Evolutionary conservation across 495 filamentous ascomycete species (phyloP).

Genomic region (Penicillium pancosmium): DNA sequence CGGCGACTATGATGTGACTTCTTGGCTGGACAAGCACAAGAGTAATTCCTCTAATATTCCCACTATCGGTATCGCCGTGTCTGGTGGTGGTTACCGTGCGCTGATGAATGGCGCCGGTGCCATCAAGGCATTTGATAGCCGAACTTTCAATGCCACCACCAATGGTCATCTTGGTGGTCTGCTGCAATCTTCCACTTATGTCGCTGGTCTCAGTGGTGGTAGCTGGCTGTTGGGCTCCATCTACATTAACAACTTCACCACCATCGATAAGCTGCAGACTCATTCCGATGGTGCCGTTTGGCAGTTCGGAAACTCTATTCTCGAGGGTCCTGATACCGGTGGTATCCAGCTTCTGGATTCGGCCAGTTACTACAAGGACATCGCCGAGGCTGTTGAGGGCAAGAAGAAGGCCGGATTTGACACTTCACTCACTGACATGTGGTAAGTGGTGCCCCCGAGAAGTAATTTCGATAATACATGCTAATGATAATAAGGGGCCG

Average conservation of each 20-base stretch:
- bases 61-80: conserved; percentile 63
- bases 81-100: conserved; percentile 80
- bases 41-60: conserved; percentile 60
- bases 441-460: conserved; percentile 45
- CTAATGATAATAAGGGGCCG: conserved; percentile 50
- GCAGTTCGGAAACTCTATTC: conserved; percentile 78
- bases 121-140: conserved; percentile 79
- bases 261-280: conserved; percentile 60
- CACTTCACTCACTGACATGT: conserved; percentile 83
- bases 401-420: conserved; percentile 77
- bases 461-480: not conserved
- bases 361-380: conserved; percentile 67
- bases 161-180: conserved; percentile 80
- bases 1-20: conserved; percentile 69
- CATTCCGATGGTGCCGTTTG: conserved; percentile 55
- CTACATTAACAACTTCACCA: conserved; percentile 88
- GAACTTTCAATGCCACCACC: conserved; percentile 66
- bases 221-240: conserved; percentile 87
- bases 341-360: conserved; percentile 55
- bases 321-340: conserved; percentile 62
- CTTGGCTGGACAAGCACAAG: conserved; percentile 64
- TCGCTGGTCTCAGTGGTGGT: conserved; percentile 84
- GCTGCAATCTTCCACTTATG: conserved; percentile 81
- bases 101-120: conserved; percentile 88
- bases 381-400: conserved; percentile 60